Base-by-base conservation (phyloP, 257 asterid genomes). In the Asclepias syriaca region DNA sequence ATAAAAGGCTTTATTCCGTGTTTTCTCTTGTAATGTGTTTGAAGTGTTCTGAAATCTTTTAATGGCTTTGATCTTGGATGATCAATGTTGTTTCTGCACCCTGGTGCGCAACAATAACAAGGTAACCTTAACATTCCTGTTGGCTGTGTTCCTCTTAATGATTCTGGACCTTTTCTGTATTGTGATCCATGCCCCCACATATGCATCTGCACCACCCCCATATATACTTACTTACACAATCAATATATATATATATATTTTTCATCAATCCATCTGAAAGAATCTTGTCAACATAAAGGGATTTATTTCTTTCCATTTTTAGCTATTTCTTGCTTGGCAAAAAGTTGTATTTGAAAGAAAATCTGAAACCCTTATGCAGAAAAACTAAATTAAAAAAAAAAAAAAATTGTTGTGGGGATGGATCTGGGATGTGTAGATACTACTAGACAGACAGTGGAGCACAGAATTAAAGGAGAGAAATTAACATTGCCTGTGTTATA, bases 171-270 rank as follows among this genome's bases (percentile, higher is more conserved):
- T 70, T 86, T 86, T 65, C 98, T 80, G 83, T 92, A 92, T 46
- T 92, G 96, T 8, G 98, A 92, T 5, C 98, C 98, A 77, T 92
- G 98, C n/a, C 98, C 98, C 98, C 98, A 92, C 98, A 90, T 92
- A 61, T 92, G 98, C 98, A 92, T 92, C 98, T 92, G 83, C 50
- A 66, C 0, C 56, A 24, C 27, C 12, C 48, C 48, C 48, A 29
- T 29, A 29, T 29, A 1, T 29, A 43, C 27, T 24, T 9, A 43
- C 2, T 43, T 34, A 34, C 4, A 43, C 48, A 43, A 43, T 9
- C 6, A 5, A 43, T 43, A 6, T 6, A 1, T 43, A 43, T 43
- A 43, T 9, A 43, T 43, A 6, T 6, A 9, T 29, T 43, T 43
- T 43, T 43, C 48, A 6, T 43, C 48, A 43, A 43, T 43, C 48